phyloP scores from a whole-genome alignment of 805 yeast species.

The Diddensiella santjacobensis region DNA sequence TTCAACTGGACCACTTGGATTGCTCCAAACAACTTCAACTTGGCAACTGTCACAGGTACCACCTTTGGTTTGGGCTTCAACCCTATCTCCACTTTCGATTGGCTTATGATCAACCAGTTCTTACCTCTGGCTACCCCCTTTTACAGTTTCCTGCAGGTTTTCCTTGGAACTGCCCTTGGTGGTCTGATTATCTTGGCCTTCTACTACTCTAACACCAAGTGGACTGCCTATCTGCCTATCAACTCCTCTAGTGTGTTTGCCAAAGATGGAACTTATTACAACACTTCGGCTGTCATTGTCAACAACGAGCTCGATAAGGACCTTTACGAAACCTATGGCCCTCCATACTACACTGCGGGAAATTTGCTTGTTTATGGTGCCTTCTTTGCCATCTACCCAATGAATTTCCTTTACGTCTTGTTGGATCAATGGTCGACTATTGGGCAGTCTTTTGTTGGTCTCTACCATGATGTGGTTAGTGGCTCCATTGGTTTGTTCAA shows the following conservation, averaged over 20 bases:
- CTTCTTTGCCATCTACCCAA: slow-evolving; percentile 53
- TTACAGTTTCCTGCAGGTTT: slow-evolving; percentile 47
- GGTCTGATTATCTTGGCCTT: slow-evolving; percentile 46
- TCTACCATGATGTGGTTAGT: slow-evolving; percentile 24
- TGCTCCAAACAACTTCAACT: slow-evolving; percentile 44
- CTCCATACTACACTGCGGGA: slow-evolving; percentile 64
- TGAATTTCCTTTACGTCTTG: slow-evolving; percentile 44
- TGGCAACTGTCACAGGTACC: slow-evolving; percentile 48
- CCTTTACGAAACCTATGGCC: slow-evolving; percentile 55
- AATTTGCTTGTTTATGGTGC: slow-evolving; percentile 46
- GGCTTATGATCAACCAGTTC: slow-evolving; percentile 34
- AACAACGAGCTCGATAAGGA: slow-evolving; percentile 37
- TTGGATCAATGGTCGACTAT: slow-evolving; percentile 11
- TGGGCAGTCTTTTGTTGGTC: slow-evolving; percentile 31
- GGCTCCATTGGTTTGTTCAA: slow-evolving; percentile 9
- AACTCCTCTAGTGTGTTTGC: slow-evolving; percentile 49
- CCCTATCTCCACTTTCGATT: slow-evolving; percentile 43
- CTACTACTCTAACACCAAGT: slow-evolving; percentile 53
- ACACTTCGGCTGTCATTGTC: slow-evolving; percentile 43
- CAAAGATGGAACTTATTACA: slow-evolving; percentile 47
- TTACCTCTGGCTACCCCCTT: slow-evolving; percentile 54
- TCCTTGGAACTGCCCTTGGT: slow-evolving; percentile 42
- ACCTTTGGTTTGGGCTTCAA: slow-evolving; percentile 37
- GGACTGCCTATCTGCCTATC: slow-evolving; percentile 58
- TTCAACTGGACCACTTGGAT: slow-evolving; percentile 64